Base-by-base conservation (phyloP, 2,329 filamentous ascomycete species). In the Colletotrichum gigasporum region DNA sequence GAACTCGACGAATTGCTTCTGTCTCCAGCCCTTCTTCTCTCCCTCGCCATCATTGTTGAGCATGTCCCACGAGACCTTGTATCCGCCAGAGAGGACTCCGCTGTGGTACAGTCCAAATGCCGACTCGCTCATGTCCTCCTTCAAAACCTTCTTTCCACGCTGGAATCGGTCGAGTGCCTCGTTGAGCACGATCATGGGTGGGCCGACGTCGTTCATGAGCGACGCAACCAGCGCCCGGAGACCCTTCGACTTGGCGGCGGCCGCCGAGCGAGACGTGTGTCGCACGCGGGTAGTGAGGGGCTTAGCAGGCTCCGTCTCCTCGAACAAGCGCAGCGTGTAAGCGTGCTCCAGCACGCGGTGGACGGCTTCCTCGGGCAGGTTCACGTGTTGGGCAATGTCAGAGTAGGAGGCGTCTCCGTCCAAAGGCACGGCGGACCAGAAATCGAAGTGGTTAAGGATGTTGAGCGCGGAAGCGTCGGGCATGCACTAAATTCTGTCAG, bases 361-460 rank as follows among this genome's bases (percentile, higher is more conserved):
- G 30, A 76, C 78, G 16, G 80, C 75, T 24, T 79, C 77, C 32
- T 73, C 68, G 0, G 80, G 80, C 3, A 82, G 77, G 14, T 71
- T 69, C 2, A 75, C 74, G 28, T 75, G 70, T 26, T 73, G 67
- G 14, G 80, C 74, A 16, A 83, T 79, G 10, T 80, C 77, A 4
- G 70, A 64, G 56, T 79, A 79, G 3, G 81, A 79, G 6, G 82
- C 80, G 3, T 77, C 74, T 14, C 81, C 81, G 22, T 80, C 74
- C 1, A 85, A 54, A 3, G 84, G 83, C 5, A 87, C 82, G 5
- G 81, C 79, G 10, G 76, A 74, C 81, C 82, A 85, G 68, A 86
- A 84, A 68, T 85, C 73, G 69, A 85, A 85, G 66, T 82, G 74
- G 69, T 85, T 85, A 14, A 85, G 72, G 12, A 83, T 72, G 67